Evolutionary conservation across 768 basidiomycete genomes (phyloP).

Genomic region (Collybiopsis confluens): DNA sequence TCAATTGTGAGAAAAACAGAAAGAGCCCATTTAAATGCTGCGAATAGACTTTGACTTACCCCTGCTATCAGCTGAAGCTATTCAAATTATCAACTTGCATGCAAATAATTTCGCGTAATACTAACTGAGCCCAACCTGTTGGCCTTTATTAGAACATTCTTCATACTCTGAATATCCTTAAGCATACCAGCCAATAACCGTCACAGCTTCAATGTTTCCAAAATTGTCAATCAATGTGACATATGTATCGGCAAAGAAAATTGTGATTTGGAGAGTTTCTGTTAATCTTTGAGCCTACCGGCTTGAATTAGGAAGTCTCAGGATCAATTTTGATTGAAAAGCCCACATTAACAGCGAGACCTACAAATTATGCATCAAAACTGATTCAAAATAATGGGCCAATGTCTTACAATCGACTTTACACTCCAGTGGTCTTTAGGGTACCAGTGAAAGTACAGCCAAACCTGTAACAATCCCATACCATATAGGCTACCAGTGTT

Average conservation of each 20-base stretch:
- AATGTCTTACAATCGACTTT: conserved; percentile 4
- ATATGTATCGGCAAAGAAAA: conserved; percentile 12
- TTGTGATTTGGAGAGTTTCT: conserved; percentile 12
- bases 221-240: conserved; percentile 10
- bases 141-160: not conserved
- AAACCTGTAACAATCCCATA: not conserved
- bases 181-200: not conserved
- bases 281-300: not conserved
- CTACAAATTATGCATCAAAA: not conserved
- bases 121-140: not conserved
- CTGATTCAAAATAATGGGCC: not conserved
- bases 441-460: not conserved
- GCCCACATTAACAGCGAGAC: not conserved
- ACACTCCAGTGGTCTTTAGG: conserved; percentile 8
- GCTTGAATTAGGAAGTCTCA: not conserved
- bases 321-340: not conserved
- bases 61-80: not conserved
- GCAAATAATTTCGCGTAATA: not conserved
- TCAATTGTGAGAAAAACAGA: not conserved
- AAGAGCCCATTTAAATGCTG: not conserved
- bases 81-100: not conserved
- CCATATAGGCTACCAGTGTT: too few species aligned
- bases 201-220: not conserved
- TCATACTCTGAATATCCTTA: not conserved
- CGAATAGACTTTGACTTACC: not conserved